Percentiles rank a stretch among this genome's conserved stretches.
Evolutionary conservation across 1,284 basidiomycete species (phyloP).

Genomic region (Microbotryum violaceum): DNA sequence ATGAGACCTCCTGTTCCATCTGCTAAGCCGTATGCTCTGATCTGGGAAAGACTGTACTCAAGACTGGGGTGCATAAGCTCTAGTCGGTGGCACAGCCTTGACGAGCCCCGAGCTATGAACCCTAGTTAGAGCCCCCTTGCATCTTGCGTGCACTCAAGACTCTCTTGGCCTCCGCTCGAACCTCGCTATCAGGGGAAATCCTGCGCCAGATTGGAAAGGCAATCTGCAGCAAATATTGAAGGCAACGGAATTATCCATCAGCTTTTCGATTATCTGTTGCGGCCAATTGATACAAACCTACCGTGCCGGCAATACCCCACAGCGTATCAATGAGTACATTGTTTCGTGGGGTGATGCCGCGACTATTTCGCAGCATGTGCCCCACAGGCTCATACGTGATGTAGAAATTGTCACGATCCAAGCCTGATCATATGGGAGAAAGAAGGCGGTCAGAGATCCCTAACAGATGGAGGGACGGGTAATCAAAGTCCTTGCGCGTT

Average conservation of each 20-base stretch:
- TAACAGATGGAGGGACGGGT: too few species aligned
- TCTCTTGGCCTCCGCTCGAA: slow-evolving; percentile 8
- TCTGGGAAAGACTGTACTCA: too few species aligned
- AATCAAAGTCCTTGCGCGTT: not conserved
- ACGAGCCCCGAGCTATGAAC: too few species aligned
- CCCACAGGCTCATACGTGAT: slow-evolving; percentile 67
- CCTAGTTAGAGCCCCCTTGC: too few species aligned
- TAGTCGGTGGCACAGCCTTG: too few species aligned
- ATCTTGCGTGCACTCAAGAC: not conserved
- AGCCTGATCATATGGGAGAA: slow-evolving; percentile 45
- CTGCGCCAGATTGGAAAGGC: slow-evolving; percentile 44
- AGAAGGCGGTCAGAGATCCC: too few species aligned
- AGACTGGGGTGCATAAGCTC: too few species aligned
- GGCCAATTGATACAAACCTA: slow-evolving; percentile 37
- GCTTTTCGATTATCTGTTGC: too few species aligned
- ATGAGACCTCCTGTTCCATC: too few species aligned
- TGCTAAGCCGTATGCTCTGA: too few species aligned
- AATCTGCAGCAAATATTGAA: slow-evolving; percentile 33
- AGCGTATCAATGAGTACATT: slow-evolving; percentile 54
- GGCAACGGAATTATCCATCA: not conserved
- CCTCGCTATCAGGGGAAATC: slow-evolving; percentile 33
- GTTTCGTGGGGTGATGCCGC: slow-evolving; percentile 62
- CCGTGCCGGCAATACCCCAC: slow-evolving; percentile 46
- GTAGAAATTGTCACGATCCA: slow-evolving; percentile 64
- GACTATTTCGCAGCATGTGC: slow-evolving; percentile 58